A percentile compares a stretch with the other conserved stretches of the same genome.
phyloP scores from a whole-genome alignment of 345 rosid species.

The Camelina hispida region DNA sequence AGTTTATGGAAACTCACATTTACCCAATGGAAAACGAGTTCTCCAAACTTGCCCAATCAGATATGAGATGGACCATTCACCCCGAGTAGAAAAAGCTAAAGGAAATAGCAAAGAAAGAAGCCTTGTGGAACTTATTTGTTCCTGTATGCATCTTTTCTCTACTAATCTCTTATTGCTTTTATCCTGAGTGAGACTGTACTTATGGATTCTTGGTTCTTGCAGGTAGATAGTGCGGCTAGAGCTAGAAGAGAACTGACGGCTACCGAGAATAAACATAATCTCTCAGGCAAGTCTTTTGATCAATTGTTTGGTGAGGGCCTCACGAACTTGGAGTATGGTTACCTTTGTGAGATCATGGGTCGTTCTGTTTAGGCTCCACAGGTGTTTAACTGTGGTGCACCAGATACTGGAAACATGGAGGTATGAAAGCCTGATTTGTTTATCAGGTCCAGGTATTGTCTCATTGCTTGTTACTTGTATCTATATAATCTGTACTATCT shows the following conservation, averaged over 20 bases:
- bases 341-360: slow-evolving; percentile 98
- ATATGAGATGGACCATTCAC: slow-evolving; percentile 82
- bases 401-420: slow-evolving; percentile 99
- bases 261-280: slow-evolving; percentile 46
- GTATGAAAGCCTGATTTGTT: slow-evolving; percentile 46
- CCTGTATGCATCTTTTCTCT: slow-evolving; percentile 61
- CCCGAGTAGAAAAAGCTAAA: slow-evolving; percentile 91
- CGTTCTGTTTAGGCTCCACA: slow-evolving; percentile 97
- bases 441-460: neutral
- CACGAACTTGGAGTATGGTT: slow-evolving; percentile 94
- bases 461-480: no score
- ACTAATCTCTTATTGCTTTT: slow-evolving; percentile 18
- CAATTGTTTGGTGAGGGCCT: slow-evolving; percentile 86
- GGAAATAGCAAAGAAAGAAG: slow-evolving; percentile 86
- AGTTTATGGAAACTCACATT: slow-evolving; percentile 89
- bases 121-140: slow-evolving; percentile 89
- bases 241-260: slow-evolving; percentile 64
- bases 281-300: slow-evolving; percentile 44
- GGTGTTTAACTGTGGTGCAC: slow-evolving; percentile 94
- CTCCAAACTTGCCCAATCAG: slow-evolving; percentile 73
- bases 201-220: slow-evolving; percentile 44
- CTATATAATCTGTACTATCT: neutral
- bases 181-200: neutral
- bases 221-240: slow-evolving; percentile 90
- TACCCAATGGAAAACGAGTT: slow-evolving; percentile 88